Evolutionary conservation across 768 basidiomycete genomes (phyloP), one percentile per base, ranked within the genome.

Genomic region (Boletus bicolor): DNA sequence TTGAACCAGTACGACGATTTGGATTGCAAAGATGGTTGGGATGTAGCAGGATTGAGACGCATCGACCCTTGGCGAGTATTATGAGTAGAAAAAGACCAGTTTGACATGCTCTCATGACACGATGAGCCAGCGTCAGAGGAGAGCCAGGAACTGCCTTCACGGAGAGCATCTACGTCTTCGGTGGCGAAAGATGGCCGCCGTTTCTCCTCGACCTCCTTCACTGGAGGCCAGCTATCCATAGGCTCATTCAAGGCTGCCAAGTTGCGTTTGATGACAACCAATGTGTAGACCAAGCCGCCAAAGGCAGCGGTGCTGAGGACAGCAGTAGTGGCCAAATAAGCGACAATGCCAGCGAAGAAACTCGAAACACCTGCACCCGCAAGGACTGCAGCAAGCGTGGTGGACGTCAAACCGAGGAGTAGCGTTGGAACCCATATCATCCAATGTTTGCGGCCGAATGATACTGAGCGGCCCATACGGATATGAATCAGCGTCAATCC

Each of bases 131-230:
- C 75, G 42, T 80, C 78, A 46, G 88, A 89, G 0, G 89, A 87
- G 56, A 91, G 82, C 87, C 89, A 90, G n/a, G 88, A 89, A 47
- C 82, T 82, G 49, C 87, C 87, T 60, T 90, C 88, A 21, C 83
- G 82, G 49, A 90, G 76, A 19, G 76, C 86, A 56, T 89, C 85
- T 47, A 90, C 76, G 50, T 91, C 88, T 61, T 88, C 86, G 0
- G 85, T 85, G 17, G 79, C 78, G 63, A 89, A 87, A 0, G 86
- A 86, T 0, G 82, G 82, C 30, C 84, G 73, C 17, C 80, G 77
- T 58, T 81, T 79, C 62, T 82, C 79, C 55, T 81, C 81, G 32
- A 77, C 65, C 56, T 79, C 68, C 57, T 75, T 73, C 19, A 77
- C 74, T 2, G 85, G 82, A 12, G 86, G 85, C 86, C 87, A 88